Base-by-base conservation (phyloP, 306 rosid species). In the Cicer cuneatum region DNA sequence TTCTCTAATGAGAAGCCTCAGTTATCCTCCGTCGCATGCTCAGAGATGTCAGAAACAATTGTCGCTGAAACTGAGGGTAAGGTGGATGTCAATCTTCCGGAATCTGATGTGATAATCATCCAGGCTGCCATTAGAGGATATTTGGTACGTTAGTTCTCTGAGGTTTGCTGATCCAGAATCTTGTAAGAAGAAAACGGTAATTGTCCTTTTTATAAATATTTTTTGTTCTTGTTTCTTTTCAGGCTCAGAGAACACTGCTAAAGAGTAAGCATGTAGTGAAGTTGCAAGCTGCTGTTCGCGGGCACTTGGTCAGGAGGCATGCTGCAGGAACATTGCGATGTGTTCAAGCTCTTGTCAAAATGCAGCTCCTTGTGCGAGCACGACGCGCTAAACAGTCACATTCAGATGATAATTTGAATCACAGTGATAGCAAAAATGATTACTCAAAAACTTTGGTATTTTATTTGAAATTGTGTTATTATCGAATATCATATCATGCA, bases 201-300 rank as follows among this genome's bases (percentile, higher is more conserved):
- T 49, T 29, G 5, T 63, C 37, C 7, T 33, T 58, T 62, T 53
- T 69, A 5, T 37, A 38, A 56, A 54, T 70, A 59, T 65, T 42
- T 64, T 42, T 13, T 72, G 18, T 43, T 67, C 54, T 12, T 38
- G 70, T 56, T 78, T 76, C 72, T 65, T 65, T 53, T 71, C 85
- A 92, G 99, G 98, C 92, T 70, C 90, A 29, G 68, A 85, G 76
- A 73, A 84, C 62, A 66, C 70, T 89, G 52, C 39, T 84, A 6
- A 83, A 90, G 83, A 80, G 57, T 39, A 86, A 86, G 85, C 87
- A 83, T 67, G 83, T 80, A 14, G 87, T 95, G 76, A 95, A 90
- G 80, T 80, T 95, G 90, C 99, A 95, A 89, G 98, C 99, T 83
- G 92, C 87, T 69, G 78, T 92, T 77, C 97, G 99, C 8, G 98